These are phyloP conservation scores for Phytophthora gonapodyides DNA, from an alignment of 352 stramenopile genomes.

Conservation along the genomic window DNA sequence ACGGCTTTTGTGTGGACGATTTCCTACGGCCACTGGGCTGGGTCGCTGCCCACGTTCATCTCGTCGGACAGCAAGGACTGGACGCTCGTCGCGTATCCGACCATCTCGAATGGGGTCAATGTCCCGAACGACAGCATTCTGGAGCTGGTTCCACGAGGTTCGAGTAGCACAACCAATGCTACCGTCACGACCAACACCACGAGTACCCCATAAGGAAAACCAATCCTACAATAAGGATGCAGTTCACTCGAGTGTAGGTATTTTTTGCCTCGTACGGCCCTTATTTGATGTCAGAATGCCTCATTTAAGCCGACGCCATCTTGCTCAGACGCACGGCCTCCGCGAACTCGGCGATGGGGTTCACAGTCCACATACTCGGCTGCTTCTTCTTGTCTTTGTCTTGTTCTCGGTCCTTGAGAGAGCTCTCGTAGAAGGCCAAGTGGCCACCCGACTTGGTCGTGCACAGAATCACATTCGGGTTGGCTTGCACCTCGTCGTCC, in stretches of 20 bases:
- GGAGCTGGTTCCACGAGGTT: slow-evolving; percentile 22
- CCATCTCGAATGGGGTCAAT: slow-evolving; percentile 6
- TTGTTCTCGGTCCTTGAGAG: slow-evolving; percentile 14
- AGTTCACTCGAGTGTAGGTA: not conserved
- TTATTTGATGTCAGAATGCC: slow-evolving; percentile 1
- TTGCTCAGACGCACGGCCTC: slow-evolving; percentile 47
- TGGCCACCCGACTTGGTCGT: slow-evolving; percentile 69
- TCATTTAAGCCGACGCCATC: slow-evolving; percentile 15
- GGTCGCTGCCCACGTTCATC: slow-evolving; percentile 36
- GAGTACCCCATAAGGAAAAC: slow-evolving; percentile 1
- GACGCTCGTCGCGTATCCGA: slow-evolving; percentile 37
- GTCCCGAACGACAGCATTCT: slow-evolving; percentile 28
- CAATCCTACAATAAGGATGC: not conserved
- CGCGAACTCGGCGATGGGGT: slow-evolving; percentile 57
- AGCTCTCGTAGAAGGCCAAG: slow-evolving; percentile 70
- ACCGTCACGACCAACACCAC: slow-evolving; percentile 5
- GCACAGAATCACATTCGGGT: slow-evolving; percentile 66
- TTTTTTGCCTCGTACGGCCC: slow-evolving; percentile 1
- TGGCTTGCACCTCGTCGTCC: slow-evolving; percentile 40
- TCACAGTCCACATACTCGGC: slow-evolving; percentile 51
- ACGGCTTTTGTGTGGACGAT: slow-evolving; percentile 41
- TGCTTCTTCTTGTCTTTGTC: slow-evolving; percentile 10
- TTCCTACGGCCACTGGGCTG: slow-evolving; percentile 40
- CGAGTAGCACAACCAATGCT: not conserved
- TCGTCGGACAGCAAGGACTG: slow-evolving; percentile 27